These are phyloP conservation scores for Pisolithus thermaeus DNA, from an alignment of 1,284 basidiomycete genomes.

Conservation along the genomic window DNA sequence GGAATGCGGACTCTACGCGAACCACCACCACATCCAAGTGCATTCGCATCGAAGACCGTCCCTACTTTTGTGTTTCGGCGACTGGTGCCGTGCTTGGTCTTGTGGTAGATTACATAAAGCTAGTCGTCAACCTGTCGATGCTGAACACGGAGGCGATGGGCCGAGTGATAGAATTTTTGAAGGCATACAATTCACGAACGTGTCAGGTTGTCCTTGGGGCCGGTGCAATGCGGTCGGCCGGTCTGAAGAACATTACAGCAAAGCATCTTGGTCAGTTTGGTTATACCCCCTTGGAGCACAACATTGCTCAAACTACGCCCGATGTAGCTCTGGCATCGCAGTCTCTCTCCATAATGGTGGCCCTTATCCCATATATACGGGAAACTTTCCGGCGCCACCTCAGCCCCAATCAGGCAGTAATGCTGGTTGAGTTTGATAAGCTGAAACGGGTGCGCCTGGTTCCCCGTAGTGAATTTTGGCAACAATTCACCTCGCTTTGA, in stretches of 20 bases:
- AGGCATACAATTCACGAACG: conserved; percentile 96
- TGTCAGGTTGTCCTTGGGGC: conserved; percentile 98
- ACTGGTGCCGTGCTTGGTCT: conserved; percentile 75
- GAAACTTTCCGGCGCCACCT: conserved; percentile 92
- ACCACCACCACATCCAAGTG: conserved; percentile 51
- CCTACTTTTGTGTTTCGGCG: conserved; percentile 84
- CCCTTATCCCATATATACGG: conserved; percentile 94
- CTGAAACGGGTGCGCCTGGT: conserved; percentile 73
- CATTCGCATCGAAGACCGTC: conserved; percentile 77
- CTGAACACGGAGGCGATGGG: conserved; percentile 94
- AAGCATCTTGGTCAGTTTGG: conserved; percentile 77
- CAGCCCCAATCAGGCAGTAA: conserved; percentile 88
- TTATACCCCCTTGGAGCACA: conserved; percentile 9
- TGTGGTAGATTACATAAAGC: conserved; percentile 80
- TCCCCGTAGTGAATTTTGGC: conserved; percentile 1
- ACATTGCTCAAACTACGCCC: conserved; percentile 6
- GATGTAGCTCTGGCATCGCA: conserved; percentile 86
- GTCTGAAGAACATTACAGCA: conserved; percentile 97
- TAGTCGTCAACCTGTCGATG: conserved; percentile 84
- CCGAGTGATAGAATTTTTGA: conserved; percentile 91
- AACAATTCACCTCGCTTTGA: conserved; percentile 6
- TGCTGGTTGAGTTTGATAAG: conserved; percentile 98
- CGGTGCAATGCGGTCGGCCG: conserved; percentile 96
- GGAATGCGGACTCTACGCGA: conserved; percentile 26
- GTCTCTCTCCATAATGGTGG: conserved; percentile 89